Evolutionary conservation across 2,329 filamentous ascomycete genomes (phyloP), one percentile per base, ranked within the genome.

Genomic region (Dactylellina haptotyla): DNA sequence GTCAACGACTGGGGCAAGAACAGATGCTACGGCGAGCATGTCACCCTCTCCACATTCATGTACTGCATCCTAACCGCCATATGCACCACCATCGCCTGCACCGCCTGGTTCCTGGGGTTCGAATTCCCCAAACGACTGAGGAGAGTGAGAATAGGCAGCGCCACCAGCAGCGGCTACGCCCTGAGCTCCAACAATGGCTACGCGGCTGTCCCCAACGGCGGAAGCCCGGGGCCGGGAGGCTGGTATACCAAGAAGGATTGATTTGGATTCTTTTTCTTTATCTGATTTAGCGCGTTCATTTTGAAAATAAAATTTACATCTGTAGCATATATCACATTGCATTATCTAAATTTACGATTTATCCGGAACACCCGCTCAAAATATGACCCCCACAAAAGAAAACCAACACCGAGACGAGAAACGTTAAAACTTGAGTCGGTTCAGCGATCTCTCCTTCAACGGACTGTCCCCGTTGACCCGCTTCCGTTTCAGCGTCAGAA

Each of bases 401-500:
- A 57, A 41, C 2, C 32, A 14, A 28, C 18, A 9, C 25, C 46
- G 12, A 41, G 20, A 54, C 14, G 3, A 57, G 50, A 32, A 43
- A 50, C 25, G 54, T 53, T 34, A 75, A 51, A 53, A 63, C 23
- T 59, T 67, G 5, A 62, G 28, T 16, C 67, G 56, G 39, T 77
- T 75, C 9, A 76, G 39, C 51, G 75, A 75, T 14, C 74, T 34
- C 65, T 76, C 63, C 51, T 76, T 76, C 37, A 76, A 70, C 53
- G 75, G 59, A 9, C 75, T 75, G 32, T 71, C 75, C 3, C 57
- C 66, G 14, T 59, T 53, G 3, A 51, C 65, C 32, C 75, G 53
- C 37, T 74, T 67, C 6, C 63, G 57, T 50, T 75, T 77, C 5
- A 72, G 43, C 4, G 66, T 82, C 80, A 87, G 84, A 18, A 92